Evolutionary conservation across 2,329 filamentous ascomycete genomes (phyloP).

Genomic region (Helicocarpus griseus): DNA sequence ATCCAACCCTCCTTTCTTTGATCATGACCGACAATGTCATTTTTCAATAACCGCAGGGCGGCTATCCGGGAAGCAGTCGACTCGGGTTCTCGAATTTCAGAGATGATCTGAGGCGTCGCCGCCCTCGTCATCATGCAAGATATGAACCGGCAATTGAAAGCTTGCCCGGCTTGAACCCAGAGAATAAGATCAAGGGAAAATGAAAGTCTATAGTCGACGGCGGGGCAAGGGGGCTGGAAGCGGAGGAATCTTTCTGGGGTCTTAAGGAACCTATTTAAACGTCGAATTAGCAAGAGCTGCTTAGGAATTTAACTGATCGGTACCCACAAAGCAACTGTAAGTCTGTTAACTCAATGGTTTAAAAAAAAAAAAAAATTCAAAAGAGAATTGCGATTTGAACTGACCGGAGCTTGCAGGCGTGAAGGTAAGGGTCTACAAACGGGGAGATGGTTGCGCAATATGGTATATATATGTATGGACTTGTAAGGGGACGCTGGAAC

Average conservation of each 20-base stretch:
- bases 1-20: slow-evolving; percentile 78
- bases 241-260: too few species aligned
- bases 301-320: too few species aligned
- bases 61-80: slow-evolving; percentile 34
- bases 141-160: neutral
- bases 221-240: too few species aligned
- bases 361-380: too few species aligned
- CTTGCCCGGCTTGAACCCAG: too few species aligned
- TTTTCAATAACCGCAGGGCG: slow-evolving; percentile 67
- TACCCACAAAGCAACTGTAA: too few species aligned
- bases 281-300: too few species aligned
- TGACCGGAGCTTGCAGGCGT: neutral
- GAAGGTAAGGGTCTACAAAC: neutral
- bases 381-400: neutral
- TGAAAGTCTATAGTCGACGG: too few species aligned
- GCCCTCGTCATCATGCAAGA: slow-evolving; percentile 44
- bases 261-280: too few species aligned
- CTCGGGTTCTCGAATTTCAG: slow-evolving; percentile 47
- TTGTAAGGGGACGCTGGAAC: neutral
- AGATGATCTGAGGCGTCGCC: slow-evolving; percentile 44
- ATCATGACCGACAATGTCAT: slow-evolving; percentile 78
- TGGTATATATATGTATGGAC: neutral
- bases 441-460: neutral
- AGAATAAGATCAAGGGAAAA: too few species aligned
- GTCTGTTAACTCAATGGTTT: too few species aligned